phyloP scores from a whole-genome alignment of 2,329 filamentous ascomycete species.

The Rhinocladiella mackenziei region DNA sequence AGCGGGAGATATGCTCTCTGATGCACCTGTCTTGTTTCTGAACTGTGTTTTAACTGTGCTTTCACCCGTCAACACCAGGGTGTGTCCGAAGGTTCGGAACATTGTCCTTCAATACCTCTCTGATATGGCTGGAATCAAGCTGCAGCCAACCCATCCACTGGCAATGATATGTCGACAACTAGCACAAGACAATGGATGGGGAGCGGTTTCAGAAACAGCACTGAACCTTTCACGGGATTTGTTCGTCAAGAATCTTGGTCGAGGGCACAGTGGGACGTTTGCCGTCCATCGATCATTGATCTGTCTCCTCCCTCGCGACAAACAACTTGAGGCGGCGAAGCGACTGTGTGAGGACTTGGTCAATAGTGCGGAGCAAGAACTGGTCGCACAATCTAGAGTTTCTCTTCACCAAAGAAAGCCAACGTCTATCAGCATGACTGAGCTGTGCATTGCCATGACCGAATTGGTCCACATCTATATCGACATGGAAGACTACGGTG shows the following conservation, averaged over 20 bases:
- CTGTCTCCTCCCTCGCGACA: constrained; percentile 6
- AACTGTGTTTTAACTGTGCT: constrained; percentile 10
- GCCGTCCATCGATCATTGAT: constrained; percentile 8
- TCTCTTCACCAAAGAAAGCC: too few species aligned
- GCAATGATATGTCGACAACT: constrained; percentile 10
- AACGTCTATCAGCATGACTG: constrained; percentile 1
- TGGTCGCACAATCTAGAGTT: neutral
- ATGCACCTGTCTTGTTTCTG: constrained; percentile 8
- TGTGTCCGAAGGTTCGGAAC: constrained; percentile 9
- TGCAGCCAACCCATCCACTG: constrained; percentile 4
- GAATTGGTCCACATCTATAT: constrained; percentile 10
- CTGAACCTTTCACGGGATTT: constrained; percentile 3
- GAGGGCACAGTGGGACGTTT: neutral
- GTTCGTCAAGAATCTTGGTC: neutral
- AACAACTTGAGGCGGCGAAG: constrained; percentile 5
- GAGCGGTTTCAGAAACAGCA: constrained; percentile 3
- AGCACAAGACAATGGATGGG: constrained; percentile 1
- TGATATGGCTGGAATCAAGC: constrained; percentile 5
- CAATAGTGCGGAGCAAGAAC: constrained; percentile 2
- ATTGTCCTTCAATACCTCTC: constrained; percentile 12
- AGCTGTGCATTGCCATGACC: constrained; percentile 6
- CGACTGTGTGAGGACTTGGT: constrained; percentile 2
- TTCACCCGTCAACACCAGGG: constrained; percentile 10
- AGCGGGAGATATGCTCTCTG: neutral
- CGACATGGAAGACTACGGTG: constrained; percentile 1